These are phyloP conservation scores for Hanseniaspora meyeri DNA, from an alignment of 805 yeast species.

Conservation along the genomic window DNA sequence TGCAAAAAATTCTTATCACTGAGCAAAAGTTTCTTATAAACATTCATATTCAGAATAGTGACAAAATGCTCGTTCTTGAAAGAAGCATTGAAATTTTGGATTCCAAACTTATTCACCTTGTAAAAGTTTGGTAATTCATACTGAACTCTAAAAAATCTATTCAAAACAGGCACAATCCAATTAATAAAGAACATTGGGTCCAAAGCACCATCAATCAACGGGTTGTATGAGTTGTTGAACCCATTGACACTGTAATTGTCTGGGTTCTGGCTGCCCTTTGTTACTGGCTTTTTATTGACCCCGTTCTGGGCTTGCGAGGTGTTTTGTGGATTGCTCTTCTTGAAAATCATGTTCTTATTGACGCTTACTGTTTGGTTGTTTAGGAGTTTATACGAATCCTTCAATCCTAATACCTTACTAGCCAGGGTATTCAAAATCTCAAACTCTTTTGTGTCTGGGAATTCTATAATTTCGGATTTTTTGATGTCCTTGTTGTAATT, in stretches of 20 bases:
- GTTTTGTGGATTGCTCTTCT: background rate
- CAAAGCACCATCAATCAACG: background rate
- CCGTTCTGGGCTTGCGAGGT: background rate
- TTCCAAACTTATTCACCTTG: background rate
- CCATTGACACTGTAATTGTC: background rate
- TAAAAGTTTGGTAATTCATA: background rate
- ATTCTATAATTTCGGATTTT: background rate
- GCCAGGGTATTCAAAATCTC: background rate
- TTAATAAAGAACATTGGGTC: background rate
- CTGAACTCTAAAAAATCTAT: conserved; percentile 4
- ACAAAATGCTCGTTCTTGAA: conserved; percentile 5
- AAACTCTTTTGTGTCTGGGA: conserved; percentile 3
- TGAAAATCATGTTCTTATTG: background rate
- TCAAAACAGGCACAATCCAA: conserved; percentile 8
- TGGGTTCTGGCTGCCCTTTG: background rate
- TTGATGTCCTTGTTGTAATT: background rate
- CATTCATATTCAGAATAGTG: background rate
- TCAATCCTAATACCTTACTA: background rate
- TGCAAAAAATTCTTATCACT: background rate
- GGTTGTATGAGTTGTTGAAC: background rate
- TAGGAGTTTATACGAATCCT: background rate
- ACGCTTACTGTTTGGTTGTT: background rate
- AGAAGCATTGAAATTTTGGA: background rate
- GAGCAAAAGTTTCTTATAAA: background rate
- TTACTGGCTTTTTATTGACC: background rate